Evolutionary conservation across 1,139 yeast species (phyloP), one percentile per base, ranked within the genome.

Genomic region (Yamadazyma oceani): DNA sequence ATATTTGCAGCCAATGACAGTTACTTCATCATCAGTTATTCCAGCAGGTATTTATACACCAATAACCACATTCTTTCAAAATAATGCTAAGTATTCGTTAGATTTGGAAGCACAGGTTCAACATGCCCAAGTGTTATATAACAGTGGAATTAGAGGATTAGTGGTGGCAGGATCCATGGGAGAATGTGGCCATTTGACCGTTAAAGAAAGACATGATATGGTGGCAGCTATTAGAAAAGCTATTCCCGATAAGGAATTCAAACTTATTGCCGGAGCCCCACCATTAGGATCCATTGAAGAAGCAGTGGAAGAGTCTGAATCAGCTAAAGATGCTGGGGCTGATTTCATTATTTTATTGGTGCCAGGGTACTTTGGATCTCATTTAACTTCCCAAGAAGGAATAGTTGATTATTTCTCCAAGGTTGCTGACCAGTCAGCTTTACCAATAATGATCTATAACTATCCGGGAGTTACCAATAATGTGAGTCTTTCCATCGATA

Each of bases 151-250:
- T 43, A 52, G 55, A 36, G 80, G 80, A 16, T 56, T 69, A 11
- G 75, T 73, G 8, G 54, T 73, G 10, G 62, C 71, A 43, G 80
- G 80, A 2, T 71, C 79, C 26, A 74, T 63, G 51, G 73, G 72
- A 17, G 73, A 67, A 46, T 61, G 65, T 15, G 56, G 62, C 13
- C 68, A 66, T 43, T 47, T 58, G 48, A 62, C 65, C 3, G 54
- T 51, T 44, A 50, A 53, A 41, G 78, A 67, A 48, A 53, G 72
- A 43, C 48, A 48, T 17, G 38, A 48, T 2, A 43, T 64, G 16
- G 55, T 66, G 15, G 45, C 41, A 7, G 45, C 49, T 11, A 32
- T 55, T 10, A 54, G 51, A 38, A 42, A 47, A 11, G 64, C 54
- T 0, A 42, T 65, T 14, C 68, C 69, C 4, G 64, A 56, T 27